Evolutionary conservation across 176 grass and related monocot genomes (phyloP), one percentile per base, ranked within the genome.

Genomic region (Eleusine indica): DNA sequence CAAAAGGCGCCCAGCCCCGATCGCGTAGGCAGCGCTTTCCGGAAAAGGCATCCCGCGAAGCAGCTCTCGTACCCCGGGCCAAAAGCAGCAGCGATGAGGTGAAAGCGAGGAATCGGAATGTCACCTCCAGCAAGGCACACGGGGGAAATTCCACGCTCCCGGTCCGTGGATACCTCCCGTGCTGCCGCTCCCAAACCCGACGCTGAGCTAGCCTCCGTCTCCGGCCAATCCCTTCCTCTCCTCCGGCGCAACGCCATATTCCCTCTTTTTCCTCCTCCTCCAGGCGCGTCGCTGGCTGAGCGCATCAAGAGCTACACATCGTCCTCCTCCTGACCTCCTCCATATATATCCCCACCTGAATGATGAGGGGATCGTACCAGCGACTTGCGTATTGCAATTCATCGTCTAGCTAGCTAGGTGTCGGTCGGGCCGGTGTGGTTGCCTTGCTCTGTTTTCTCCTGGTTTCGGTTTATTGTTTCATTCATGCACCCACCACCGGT

Each of bases 91-190:
- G 53, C 19, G 62, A n/a, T 6, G 66, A 81, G 78, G 78, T 28
- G 63, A 80, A 91, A 75, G 79, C 79, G 49, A 81, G 70, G 89
- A 87, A 90, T 87, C 80, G 35, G 70, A 83, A 84, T 84, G 80
- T 83, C 80, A 19, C 88, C 66, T 83, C 80, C 67, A 77, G 58
- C 84, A 73, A 85, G 79, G 61, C 74, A 70, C 78, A 35, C 32
- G 32, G 61, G 30, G 22, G 49, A 62, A 76, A 61, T 57, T 30
- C 43, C 53, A 42, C 73, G 21, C 66, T 10, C 39, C 18, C 21
- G 0, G 0, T 2, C 61, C 47, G 32, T 83, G 82, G 89, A 93
- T 93, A 91, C 94, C 78, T 97, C 91, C 83, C 89, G 78, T 97
- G 84, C 78, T 81, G 77, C 85, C 74, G 40, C 66, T 37, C 17